Conservation (phyloP, 164 flowering plant species). For the Malania oleifera region DNA sequence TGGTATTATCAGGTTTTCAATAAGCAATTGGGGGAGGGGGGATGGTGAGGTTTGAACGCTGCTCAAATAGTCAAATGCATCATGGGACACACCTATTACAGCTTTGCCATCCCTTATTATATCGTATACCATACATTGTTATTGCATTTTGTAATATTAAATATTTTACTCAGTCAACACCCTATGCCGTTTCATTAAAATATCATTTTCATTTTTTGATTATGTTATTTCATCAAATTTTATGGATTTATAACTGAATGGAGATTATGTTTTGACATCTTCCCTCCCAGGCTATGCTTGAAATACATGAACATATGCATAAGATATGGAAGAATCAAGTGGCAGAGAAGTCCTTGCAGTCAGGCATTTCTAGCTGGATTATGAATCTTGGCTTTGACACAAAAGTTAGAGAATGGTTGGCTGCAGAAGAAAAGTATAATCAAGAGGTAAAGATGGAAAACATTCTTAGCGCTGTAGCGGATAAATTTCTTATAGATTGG, state of each 20-base stretch:
- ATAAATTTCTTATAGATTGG: constrained; percentile 70
- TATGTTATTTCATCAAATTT: background rate
- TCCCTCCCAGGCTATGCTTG: constrained; percentile 80
- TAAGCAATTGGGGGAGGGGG: no score
- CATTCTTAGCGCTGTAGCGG: constrained; percentile 97
- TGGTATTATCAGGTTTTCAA: no score
- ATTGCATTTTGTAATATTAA: no score
- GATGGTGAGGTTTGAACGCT: no score
- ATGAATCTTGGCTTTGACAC: constrained; percentile 80
- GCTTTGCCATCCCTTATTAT: no score
- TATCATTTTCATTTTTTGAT: no score
- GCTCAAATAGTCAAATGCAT: no score
- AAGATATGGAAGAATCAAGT: constrained; percentile 78
- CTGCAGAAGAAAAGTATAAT: constrained; percentile 82
- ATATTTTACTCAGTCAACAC: no score
- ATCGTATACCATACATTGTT: no score
- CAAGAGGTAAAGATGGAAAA: constrained; percentile 72
- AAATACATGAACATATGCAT: constrained; percentile 88
- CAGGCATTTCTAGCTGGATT: constrained; percentile 76
- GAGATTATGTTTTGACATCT: background rate
- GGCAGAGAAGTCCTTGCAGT: constrained; percentile 51
- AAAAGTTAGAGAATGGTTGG: constrained; percentile 89
- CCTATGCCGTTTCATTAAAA: no score
- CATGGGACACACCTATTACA: no score
- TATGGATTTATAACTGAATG: background rate